phyloP scores from a whole-genome alignment of 1,284 basidiomycete genomes.

The Tilletia walkeri region DNA sequence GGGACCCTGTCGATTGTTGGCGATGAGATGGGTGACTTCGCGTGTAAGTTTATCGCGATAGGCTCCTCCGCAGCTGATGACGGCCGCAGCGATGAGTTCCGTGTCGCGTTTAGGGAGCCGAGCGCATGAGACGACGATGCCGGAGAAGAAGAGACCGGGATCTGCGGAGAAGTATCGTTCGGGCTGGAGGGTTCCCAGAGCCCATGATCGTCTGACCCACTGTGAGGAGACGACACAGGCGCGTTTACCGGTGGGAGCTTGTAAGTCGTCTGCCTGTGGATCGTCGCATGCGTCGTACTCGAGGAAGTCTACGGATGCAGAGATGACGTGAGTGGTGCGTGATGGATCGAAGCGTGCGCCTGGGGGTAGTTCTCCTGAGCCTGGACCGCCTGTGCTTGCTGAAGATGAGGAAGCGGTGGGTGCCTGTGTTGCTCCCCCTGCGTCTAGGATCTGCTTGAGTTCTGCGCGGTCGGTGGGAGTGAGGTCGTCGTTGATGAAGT shows the following conservation, averaged over 20 bases:
- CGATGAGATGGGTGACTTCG: conserved; percentile 82
- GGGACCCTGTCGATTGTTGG: conserved; percentile 45
- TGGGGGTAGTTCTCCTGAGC: background rate
- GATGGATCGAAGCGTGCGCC: conserved; percentile 29
- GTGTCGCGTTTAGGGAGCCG: conserved; percentile 67
- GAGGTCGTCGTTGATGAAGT: conserved; percentile 34
- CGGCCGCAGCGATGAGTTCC: conserved; percentile 71
- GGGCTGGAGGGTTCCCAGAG: conserved; percentile 34
- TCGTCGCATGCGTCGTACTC: conserved; percentile 53
- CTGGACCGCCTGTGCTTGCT: background rate
- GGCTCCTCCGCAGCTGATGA: conserved; percentile 76
- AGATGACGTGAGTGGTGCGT: conserved; percentile 58
- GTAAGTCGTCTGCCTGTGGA: conserved; percentile 24
- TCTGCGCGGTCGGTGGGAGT: background rate
- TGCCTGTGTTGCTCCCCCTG: conserved; percentile 22
- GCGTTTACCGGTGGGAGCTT: conserved; percentile 10
- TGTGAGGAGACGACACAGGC: conserved; percentile 27
- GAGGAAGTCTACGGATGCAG: conserved; percentile 64
- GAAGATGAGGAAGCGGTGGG: conserved; percentile 17
- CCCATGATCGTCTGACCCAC: conserved; percentile 39
- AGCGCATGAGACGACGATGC: conserved; percentile 64
- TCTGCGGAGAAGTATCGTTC: conserved; percentile 70
- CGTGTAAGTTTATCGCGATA: conserved; percentile 71
- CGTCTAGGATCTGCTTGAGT: conserved; percentile 3
- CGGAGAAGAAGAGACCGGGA: conserved; percentile 75